These are phyloP conservation scores for Tylopilus sp. DNA, from an alignment of 1,284 basidiomycete species.

Conservation along the genomic window DNA sequence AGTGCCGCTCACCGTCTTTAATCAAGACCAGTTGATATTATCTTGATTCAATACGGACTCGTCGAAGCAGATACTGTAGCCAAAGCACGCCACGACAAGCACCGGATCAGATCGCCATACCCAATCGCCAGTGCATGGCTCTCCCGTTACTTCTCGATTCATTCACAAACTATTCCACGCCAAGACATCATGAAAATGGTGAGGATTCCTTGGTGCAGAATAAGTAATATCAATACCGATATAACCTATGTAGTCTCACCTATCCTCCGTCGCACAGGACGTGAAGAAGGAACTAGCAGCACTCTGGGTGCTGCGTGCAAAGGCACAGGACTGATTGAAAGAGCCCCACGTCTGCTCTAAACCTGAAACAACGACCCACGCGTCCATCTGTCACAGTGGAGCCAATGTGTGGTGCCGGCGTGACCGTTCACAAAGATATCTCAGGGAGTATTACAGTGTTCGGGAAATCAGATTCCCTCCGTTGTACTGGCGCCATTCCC, in stretches of 20 bases:
- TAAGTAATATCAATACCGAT: conserved; percentile 1
- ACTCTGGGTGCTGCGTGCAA: conserved; percentile 15
- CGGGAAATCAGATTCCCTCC: conserved; percentile 35
- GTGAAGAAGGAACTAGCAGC: conserved; percentile 16
- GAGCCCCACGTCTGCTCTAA: conserved; percentile 39
- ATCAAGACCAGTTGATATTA: conserved; percentile 8
- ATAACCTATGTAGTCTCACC: background rate
- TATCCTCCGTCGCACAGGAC: conserved; percentile 9
- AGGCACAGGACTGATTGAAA: conserved; percentile 29
- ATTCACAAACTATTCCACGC: conserved; percentile 8
- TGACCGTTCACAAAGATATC: conserved; percentile 7
- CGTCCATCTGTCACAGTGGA: background rate
- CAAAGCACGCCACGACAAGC: too few relatives aligned
- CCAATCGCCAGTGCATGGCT: conserved; percentile 4
- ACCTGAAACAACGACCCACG: conserved; percentile 25
- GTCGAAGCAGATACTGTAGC: conserved; percentile 32
- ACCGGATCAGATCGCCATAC: conserved; percentile 25
- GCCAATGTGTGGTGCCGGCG: background rate
- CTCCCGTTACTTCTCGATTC: conserved; percentile 5
- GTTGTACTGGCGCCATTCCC: conserved; percentile 34
- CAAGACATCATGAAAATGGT: conserved; percentile 16
- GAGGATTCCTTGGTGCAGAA: conserved; percentile 35
- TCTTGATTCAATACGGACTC: conserved; percentile 30
- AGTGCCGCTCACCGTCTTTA: conserved; percentile 4
- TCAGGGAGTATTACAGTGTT: conserved; percentile 20